Base-by-base conservation (phyloP, 179 eudicot genomes). In the Beta macrorhiza region DNA sequence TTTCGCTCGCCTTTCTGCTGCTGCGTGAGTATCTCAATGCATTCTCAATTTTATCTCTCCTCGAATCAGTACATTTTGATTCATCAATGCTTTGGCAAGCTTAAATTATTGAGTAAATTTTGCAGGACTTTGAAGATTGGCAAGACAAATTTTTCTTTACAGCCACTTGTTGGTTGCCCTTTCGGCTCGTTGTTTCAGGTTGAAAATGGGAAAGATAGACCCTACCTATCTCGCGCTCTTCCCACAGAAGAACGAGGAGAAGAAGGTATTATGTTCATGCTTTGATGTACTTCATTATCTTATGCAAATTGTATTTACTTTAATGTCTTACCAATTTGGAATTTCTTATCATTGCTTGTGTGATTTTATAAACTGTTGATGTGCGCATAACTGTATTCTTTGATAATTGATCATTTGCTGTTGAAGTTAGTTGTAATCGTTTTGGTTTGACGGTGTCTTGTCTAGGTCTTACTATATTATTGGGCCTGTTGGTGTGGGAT, bases 121-220 rank as follows among this genome's bases (percentile, higher is more conserved):
- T 86, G 84, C 87, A 93, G 99, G 90, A 90, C 80, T 74, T 79
- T 96, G 86, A 93, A 92, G 89, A 85, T 96, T 82, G 96, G 98
- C 82, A 90, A 89, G 82, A 90, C 90, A 67, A 84, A 82, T 45
- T 91, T 81, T 81, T 87, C 89, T 59, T 87, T 96, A 64, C 89
- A 82, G 84, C 93, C 99, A 4, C 82, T 96, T 85, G 91, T 96
- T 82, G 98, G 97, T 68, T 91, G 93, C 75, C 92, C 91, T 12
- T 96, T 92, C 78, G 99, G 99, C 11, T 91, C 97, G 3, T 75
- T 90, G 74, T 96, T 96, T 88, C 87, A 88, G 74, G 91, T 96
- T 1, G 94, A 90, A 82, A 87, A 81, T 79, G 96, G 93, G 47
- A 84, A 84, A 76, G 90, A 91, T 45, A 94, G 95, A 19, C 88